Base-by-base conservation (phyloP, 129 eudicot genomes). In the Flaveria trinervia region DNA sequence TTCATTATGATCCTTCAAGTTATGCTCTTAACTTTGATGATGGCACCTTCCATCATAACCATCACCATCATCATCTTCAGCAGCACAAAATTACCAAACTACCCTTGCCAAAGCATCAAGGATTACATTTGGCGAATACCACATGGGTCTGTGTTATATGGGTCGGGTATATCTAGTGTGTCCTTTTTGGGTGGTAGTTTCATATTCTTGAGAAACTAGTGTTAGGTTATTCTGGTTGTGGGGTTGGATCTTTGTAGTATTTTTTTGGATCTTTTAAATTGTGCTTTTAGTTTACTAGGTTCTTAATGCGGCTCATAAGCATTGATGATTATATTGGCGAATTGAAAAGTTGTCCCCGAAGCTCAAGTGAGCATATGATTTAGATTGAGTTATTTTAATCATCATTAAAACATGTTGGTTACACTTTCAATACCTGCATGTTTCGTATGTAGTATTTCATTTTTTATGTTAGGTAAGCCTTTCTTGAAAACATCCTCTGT, bases 11-110 rank as follows among this genome's bases (percentile, higher is more conserved):
- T 85, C 92, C 92, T 57, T 84, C 74, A 59, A 89, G 95, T 65
- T 92, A 92, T 86, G 96, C 97, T 62, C 90, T 91, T 80, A 91
- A 91, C 74, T 92, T 92, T 77, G 98, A 92, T 78, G 96, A 92
- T 75, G 90, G 96, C 25, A 78, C 36, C 48, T 46, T 59, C 17
- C 14, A 68, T 26, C 59, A 75, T 49, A 51, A 75, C 10, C 36
- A 75, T 49, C 64, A 75, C 10, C 36, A 71, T 17, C 39, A 70
- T 49, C 43, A 49, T 1, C 66, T 55, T 52, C 82, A 77, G 71
- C 66, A 46, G 74, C 59, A 39, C 28, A 11, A 51, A 56, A 52
- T 72, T 77, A 77, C 79, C 48, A 45, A 48, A 66, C 7, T 79
- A 67, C 73, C 80, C 65, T 66, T 59, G 62, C 17, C 51, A 67